Evolutionary conservation across 2,329 filamentous ascomycete genomes (phyloP), one percentile per base, ranked within the genome.

Genomic region (Fusarium sp.): DNA sequence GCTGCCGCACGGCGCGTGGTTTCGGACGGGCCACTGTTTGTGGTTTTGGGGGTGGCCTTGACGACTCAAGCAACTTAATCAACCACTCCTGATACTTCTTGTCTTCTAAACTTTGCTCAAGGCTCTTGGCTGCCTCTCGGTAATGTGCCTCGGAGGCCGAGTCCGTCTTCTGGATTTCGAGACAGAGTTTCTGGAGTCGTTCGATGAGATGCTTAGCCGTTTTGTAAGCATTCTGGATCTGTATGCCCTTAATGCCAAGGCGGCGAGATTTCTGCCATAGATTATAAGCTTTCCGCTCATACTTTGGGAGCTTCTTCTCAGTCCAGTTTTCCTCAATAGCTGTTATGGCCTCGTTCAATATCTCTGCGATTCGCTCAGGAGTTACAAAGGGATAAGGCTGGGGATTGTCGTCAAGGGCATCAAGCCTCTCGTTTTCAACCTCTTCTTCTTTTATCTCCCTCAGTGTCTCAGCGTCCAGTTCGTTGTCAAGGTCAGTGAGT

Each of bases 81-180:
- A 84, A 78, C 88, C 88, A 92, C 12, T 78, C 76, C 13, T 86
- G 79, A 43, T 88, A 81, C 75, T 91, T 84, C 54, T 88, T 87
- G 61, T 92, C 87, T 40, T 89, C 87, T 2, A 97, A 82, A 7
- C 87, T 94, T 9, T 85, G 83, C 67, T 96, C 90, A 61, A 97
- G 83, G 40, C 83, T 87, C 16, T 83, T 81, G 54, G 90, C 90
- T 75, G 90, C 88, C 10, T 81, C 82, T 32, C 85, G 82, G 19
- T 96, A 78, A 19, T 90, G 85, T 2, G 81, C 75, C 28, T 83
- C 82, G 12, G 83, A 88, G 16, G 81, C 79, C 88, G 91, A 94
- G 35, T 84, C 79, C 21, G 87, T 82, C 2, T 79, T 74, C 28
- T 85, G 71, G 38, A 94, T 88, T 25, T 89, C 86, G 3, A 84